Percentiles rank a stretch among this genome's conserved stretches.
phyloP scores from a whole-genome alignment of 176 grass and related monocot genomes.

The Triticum urartu region DNA sequence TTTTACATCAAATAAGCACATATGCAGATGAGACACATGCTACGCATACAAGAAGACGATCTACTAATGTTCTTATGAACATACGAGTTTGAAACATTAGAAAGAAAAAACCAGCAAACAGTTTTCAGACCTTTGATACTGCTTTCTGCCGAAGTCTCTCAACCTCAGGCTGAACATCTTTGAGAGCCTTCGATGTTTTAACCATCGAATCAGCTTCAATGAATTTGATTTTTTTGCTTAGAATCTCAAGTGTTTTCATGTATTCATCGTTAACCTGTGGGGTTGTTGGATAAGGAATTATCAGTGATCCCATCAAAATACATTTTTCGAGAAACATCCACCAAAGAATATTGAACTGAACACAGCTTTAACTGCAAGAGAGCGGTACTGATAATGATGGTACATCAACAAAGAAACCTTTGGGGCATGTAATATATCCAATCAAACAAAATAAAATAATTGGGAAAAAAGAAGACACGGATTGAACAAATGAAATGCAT shows the following conservation, averaged over 20 bases:
- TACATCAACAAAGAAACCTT: neutral
- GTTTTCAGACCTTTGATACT: constrained; percentile 83
- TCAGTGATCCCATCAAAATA: constrained; percentile 14
- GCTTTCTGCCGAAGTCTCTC: constrained; percentile 89
- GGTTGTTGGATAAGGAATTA: constrained; percentile 32
- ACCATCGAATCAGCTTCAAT: constrained; percentile 75
- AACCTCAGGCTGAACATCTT: constrained; percentile 87
- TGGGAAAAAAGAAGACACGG: neutral
- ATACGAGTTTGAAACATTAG: constrained; percentile 10
- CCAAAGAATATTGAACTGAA: constrained; percentile 1
- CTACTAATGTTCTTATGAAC: neutral
- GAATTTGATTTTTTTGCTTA: constrained; percentile 94
- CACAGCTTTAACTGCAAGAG: constrained; percentile 1
- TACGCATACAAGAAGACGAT: neutral
- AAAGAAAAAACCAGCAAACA: constrained; percentile 24
- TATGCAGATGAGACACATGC: neutral
- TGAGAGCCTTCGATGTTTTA: constrained; percentile 86
- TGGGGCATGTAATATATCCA: neutral
- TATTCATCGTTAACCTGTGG: constrained; percentile 93
- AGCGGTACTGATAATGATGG: neutral
- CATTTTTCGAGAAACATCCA: neutral
- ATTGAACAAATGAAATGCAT: neutral
- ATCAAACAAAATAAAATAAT: constrained; percentile 11
- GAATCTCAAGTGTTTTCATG: constrained; percentile 77
- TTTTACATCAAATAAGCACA: constrained; percentile 12